Percentiles rank a stretch among this genome's conserved stretches.
Evolutionary conservation across 2,329 filamentous ascomycete species (phyloP).

Genomic region (Talaromyces sp.): DNA sequence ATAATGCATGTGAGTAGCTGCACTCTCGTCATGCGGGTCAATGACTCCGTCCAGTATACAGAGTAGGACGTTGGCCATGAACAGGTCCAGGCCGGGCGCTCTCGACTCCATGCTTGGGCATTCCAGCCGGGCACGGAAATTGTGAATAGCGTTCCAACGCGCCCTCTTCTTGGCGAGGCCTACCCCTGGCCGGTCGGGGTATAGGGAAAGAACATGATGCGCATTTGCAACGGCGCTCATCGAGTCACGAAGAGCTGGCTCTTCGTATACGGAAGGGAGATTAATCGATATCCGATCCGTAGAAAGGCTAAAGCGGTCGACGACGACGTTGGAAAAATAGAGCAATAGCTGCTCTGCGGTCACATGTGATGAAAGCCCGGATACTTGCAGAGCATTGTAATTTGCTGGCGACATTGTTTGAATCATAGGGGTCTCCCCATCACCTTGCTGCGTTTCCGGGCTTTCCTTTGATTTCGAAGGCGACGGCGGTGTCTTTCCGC

Average conservation of each 20-base stretch:
- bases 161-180: conserved; percentile 7
- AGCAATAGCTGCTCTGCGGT: conserved; percentile 12
- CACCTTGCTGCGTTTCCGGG: neutral
- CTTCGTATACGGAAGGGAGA: conserved; percentile 10
- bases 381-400: neutral
- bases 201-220: conserved; percentile 10
- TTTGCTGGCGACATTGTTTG: neutral
- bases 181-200: conserved; percentile 4
- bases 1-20: conserved; percentile 32
- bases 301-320: conserved; percentile 13
- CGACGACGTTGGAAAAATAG: conserved; percentile 12
- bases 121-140: conserved; percentile 24
- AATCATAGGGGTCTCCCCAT: neutral
- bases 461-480: neutral
- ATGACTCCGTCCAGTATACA: conserved; percentile 40
- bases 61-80: conserved; percentile 40
- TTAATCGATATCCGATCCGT: conserved; percentile 9
- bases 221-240: conserved; percentile 14
- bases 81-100: conserved; percentile 26
- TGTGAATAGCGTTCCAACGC: conserved; percentile 11
- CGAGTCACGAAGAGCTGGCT: conserved; percentile 12
- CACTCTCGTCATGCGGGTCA: conserved; percentile 25
- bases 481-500: neutral
- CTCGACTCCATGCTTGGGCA: conserved; percentile 16
- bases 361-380: neutral